Base-by-base conservation (phyloP, 2,329 filamentous ascomycete species). In the Penicillium sp. region DNA sequence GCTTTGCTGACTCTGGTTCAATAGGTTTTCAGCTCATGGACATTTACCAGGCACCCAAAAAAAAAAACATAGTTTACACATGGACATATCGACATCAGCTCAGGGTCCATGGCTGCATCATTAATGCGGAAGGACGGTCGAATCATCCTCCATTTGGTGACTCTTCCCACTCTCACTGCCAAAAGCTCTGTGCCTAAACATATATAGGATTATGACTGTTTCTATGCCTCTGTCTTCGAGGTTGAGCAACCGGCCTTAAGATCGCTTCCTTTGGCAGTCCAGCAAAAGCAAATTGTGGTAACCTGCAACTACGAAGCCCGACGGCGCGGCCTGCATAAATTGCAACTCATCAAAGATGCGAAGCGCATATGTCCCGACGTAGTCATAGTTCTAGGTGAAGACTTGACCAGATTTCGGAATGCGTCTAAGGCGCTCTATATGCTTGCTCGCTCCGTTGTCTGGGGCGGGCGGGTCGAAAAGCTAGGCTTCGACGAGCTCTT, bases 291-390 rank as follows among this genome's bases (percentile, higher is more conserved):
- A 70, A 96, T 97, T 51, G 81, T 94, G 38, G 90, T 92, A 19
- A 96, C 91, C 4, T 95, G 90, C 81, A 97, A 97, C 75, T 97
- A 97, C 72, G 90, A 89, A 69, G 93, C 93, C 19, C 85, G 93
- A 34, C 78, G 84, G 47, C 81, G 83, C 56, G 81, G 77, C 9
- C 60, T 79, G 40, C 71, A 83, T 71, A 97, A 99, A 77, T 80
- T 97, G 56, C 91, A 95, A 80, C 82, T 91, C 60, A 85, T 97
- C 68, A 83, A 80, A 49, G 91, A 97, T 58, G 94, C 93, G 4
- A 89, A 84, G 73, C 85, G 81, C 63, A 72, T 86, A 27, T 96
- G 91, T 62, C 91, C 92, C 0, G 90, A 96, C 53, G 82, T 96
- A 14, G 84, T 96, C 47, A 85, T 97, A 45, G 84, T 94, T 35